Evolutionary conservation across 108 stramenopile species (phyloP).

Genomic region (Nannochloropsis gaditana): DNA sequence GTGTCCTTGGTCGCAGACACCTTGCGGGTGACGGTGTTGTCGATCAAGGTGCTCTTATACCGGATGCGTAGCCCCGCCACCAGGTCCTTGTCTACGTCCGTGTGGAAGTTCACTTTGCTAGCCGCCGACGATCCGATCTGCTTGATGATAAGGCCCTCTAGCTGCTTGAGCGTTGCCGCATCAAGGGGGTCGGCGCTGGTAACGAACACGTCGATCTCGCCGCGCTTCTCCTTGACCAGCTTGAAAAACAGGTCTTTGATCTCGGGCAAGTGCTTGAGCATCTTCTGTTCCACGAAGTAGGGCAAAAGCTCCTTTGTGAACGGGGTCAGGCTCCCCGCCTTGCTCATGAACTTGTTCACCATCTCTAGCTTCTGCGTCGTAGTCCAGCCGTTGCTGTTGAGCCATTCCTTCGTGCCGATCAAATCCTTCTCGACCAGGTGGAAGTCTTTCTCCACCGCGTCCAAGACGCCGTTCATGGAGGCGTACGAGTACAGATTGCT

Average conservation of each 20-base stretch:
- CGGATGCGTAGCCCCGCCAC: not conserved
- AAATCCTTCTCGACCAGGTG: not conserved
- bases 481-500: not conserved
- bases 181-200: not conserved
- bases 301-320: constrained; percentile 10
- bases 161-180: not conserved
- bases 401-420: not conserved
- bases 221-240: not conserved
- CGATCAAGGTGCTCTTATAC: constrained; percentile 3
- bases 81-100: constrained; percentile 3
- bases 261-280: not conserved
- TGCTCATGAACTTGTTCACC: not conserved
- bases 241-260: constrained; percentile 2
- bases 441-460: constrained; percentile 15
- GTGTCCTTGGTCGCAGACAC: not conserved
- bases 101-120: constrained; percentile 3
- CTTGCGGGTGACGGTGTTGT: constrained; percentile 14
- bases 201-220: constrained; percentile 12
- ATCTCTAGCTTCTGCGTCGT: constrained; percentile 6
- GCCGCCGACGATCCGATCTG: constrained; percentile 19
- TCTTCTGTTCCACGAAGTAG: constrained; percentile 7
- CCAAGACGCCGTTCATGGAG: not conserved
- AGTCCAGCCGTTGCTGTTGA: not conserved
- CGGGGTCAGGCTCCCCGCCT: not conserved
- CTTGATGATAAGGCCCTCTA: constrained; percentile 9